Evolutionary conservation across 2,329 filamentous ascomycete genomes (phyloP), one percentile per base, ranked within the genome.

Genomic region (Trichoderma sp.): DNA sequence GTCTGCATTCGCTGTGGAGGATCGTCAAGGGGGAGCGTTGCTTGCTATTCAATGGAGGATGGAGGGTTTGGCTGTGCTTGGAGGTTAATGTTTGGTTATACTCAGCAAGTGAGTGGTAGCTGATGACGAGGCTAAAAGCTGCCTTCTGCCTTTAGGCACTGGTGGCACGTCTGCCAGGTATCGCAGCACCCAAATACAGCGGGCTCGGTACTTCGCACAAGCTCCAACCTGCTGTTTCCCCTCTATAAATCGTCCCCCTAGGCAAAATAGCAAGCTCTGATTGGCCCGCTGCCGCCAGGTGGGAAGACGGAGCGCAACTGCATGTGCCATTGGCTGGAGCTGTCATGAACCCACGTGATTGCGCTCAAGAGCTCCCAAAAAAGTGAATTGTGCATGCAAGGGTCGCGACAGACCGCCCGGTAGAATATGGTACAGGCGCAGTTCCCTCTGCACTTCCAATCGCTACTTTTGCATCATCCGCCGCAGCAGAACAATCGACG

Each of bases 81-180:
- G 45, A 63, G 73, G 38, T 71, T 24, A 50, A 45, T 35, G 69
- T 65, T 65, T 65, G 68, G 24, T 24, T 59, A 66, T 64, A 41
- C 35, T 67, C n/a, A 79, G 81, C 35, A 27, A 56, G 45, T 14
- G 35, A 59, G 50, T 38, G 33, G 24, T 63, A 83, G 84, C 84
- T 85, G 87, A 88, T 89, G 87, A 89, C 87, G 87, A 89, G 86
- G 87, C 87, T 87, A 85, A 83, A 84, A 86, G 86, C 85, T 88
- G 86, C 86, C 87, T 88, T 85, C 85, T 88, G 86, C 86, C 87
- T 88, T 84, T 82, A 78, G 71, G 76, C 74, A 78, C 53, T 62
- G 60, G 50, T 29, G 27, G 66, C 53, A 68, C 72, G 21, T 29
- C 65, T 68, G 31, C 45, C 24, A 63, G 38, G 45, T 68, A 53